Conservation (phyloP, 2,329 filamentous ascomycete species). For the Cryphonectria nitschkei region DNA sequence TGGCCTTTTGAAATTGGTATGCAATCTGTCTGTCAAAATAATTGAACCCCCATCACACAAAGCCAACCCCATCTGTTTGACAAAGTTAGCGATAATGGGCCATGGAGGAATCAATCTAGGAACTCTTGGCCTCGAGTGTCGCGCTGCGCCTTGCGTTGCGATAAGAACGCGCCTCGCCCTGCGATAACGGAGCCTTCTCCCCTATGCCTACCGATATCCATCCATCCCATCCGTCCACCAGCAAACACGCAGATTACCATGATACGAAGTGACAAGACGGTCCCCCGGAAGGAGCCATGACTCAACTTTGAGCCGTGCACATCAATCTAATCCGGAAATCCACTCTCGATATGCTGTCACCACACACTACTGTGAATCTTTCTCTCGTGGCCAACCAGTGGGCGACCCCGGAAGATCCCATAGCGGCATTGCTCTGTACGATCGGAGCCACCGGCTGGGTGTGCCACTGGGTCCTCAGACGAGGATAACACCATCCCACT, state of each 20-base stretch:
- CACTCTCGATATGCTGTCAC: constrained; percentile 2
- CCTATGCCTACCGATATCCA: neutral
- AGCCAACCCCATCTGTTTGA: neutral
- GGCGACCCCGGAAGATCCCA: constrained; percentile 4
- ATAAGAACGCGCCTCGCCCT: constrained; percentile 4
- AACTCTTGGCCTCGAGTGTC: neutral
- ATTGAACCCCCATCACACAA: neutral
- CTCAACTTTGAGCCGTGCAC: neutral
- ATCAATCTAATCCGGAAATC: constrained; percentile 4
- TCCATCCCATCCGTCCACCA: neutral
- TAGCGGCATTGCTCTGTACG: constrained; percentile 3
- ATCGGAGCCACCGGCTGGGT: constrained; percentile 24
- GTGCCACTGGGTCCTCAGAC: constrained; percentile 13
- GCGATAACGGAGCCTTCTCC: constrained; percentile 24
- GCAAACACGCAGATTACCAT: neutral
- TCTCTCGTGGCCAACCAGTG: neutral
- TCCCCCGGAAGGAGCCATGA: neutral
- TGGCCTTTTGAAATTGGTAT: neutral
- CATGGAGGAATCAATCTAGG: neutral
- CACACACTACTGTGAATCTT: neutral
- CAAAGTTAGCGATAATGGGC: neutral
- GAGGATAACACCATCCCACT: constrained; percentile 9
- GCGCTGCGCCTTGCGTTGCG: neutral
- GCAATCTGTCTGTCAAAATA: neutral
- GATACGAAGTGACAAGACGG: neutral